Base-by-base conservation (phyloP, 768 basidiomycete species). In the Podaxis sp. region DNA sequence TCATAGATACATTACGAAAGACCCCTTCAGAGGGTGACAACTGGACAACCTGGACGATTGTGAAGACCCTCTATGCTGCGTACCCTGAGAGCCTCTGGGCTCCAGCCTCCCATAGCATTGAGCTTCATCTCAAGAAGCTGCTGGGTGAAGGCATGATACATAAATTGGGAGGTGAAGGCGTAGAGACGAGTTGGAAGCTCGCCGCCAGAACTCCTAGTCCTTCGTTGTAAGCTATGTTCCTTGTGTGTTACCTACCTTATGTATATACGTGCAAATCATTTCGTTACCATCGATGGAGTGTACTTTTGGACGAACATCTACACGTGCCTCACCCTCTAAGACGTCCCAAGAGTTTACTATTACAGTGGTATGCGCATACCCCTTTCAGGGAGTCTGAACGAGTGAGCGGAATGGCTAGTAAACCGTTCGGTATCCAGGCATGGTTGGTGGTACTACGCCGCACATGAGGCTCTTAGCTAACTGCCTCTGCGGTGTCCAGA, bases 41-140 rank as follows among this genome's bases (percentile, higher is more conserved):
- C 63, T 87, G 84, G 86, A 82, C 89, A 36, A 86, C 86, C 0
- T 86, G 85, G 84, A 77, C 79, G 18, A 76, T 91, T 56, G 87
- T 91, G 9, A 76, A 77, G 63, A 76, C 67, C 11, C 80, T 95
- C 54, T 96, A 96, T 66, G 82, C 83, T 23, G 72, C 77, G 2
- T 91, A 91, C 66, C 91, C 93, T 0, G 79, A 82, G 67, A 78
- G 80, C 1, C 67, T 95, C 50, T 89, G 88, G 85, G 77, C 81
- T 14, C 81, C 90, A 14, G 94, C 94, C 5, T 81, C 87, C n/a
- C 75, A 77, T 52, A 81, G 86, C 18, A 79, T 93, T 1, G 73
- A 83, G 50, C 71, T 91, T 60, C 94, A 95, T 70, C 73, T 95
- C 66, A 72, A 73, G 59, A 96, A 96, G 72, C 72, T 95, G 55